These are phyloP conservation scores for Delonix regia DNA, from an alignment of 306 rosid species.

Conservation along the genomic window DNA sequence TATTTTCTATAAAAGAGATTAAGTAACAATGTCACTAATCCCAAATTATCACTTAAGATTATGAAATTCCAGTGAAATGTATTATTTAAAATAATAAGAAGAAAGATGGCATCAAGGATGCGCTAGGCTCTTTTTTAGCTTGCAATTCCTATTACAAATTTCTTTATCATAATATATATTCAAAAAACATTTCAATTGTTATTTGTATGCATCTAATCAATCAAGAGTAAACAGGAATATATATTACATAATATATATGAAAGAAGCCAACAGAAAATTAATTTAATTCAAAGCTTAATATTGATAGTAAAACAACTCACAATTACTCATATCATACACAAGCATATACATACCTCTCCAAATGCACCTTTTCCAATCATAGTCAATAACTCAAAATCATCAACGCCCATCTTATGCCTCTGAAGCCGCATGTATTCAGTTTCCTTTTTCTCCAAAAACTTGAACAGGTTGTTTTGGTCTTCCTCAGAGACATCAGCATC, in stretches of 20 bases:
- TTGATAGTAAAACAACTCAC: not conserved
- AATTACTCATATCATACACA: not conserved
- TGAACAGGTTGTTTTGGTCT: conserved; percentile 90
- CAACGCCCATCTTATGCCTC: conserved; percentile 98
- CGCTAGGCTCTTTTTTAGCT: not conserved
- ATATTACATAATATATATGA: not conserved
- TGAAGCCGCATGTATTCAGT: conserved; percentile 98
- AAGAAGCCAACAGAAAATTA: not conserved
- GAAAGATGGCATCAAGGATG: not conserved
- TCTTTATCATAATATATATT: not conserved
- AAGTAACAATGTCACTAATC: not conserved
- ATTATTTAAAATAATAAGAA: not conserved
- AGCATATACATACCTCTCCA: conserved; percentile 75
- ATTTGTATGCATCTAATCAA: not conserved
- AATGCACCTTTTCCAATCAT: conserved; percentile 99
- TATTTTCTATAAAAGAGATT: not conserved
- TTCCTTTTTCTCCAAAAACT: conserved; percentile 92
- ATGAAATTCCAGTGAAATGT: not conserved
- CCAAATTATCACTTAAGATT: not conserved
- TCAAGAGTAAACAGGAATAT: no score
- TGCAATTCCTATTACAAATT: not conserved
- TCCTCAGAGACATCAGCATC: conserved; percentile 99
- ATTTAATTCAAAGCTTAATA: not conserved
- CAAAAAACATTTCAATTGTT: not conserved
- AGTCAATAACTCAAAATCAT: conserved; percentile 87